phyloP scores from a whole-genome alignment of 805 yeast species.

The Phaffomyces antillensis region DNA sequence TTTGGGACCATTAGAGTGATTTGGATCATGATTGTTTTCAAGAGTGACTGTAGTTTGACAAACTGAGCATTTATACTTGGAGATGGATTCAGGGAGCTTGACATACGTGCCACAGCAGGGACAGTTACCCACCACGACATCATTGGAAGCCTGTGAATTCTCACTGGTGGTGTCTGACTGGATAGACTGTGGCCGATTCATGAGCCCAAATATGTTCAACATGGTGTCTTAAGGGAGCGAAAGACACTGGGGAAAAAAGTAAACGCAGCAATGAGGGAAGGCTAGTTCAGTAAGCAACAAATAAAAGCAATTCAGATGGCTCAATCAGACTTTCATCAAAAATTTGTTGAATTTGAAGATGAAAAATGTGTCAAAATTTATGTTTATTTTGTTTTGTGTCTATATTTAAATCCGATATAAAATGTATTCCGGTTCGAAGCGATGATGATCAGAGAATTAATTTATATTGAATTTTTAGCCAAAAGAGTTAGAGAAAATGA shows the following conservation, averaged over 20 bases:
- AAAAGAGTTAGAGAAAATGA: no score
- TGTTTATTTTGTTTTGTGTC: no score
- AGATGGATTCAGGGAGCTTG: slow-evolving; percentile 29
- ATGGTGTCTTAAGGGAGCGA: background rate
- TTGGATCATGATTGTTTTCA: background rate
- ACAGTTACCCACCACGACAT: slow-evolving; percentile 23
- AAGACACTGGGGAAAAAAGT: no score
- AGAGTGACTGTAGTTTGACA: slow-evolving; percentile 46
- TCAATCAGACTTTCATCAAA: no score
- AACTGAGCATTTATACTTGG: slow-evolving; percentile 49
- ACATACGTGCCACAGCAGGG: slow-evolving; percentile 41
- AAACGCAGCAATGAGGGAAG: background rate
- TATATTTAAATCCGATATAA: no score
- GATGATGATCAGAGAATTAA: no score
- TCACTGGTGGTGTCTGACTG: slow-evolving; percentile 3
- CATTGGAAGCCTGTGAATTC: slow-evolving; percentile 1
- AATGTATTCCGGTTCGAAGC: no score
- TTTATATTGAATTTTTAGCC: no score
- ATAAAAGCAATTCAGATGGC: background rate
- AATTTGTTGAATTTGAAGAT: no score
- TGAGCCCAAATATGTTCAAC: slow-evolving; percentile 1
- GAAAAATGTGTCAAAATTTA: no score
- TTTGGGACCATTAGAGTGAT: background rate
- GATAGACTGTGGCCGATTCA: background rate
- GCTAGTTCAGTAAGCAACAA: background rate